Base-by-base conservation (phyloP, 352 stramenopile genomes). In the Pythium insidiosum region DNA sequence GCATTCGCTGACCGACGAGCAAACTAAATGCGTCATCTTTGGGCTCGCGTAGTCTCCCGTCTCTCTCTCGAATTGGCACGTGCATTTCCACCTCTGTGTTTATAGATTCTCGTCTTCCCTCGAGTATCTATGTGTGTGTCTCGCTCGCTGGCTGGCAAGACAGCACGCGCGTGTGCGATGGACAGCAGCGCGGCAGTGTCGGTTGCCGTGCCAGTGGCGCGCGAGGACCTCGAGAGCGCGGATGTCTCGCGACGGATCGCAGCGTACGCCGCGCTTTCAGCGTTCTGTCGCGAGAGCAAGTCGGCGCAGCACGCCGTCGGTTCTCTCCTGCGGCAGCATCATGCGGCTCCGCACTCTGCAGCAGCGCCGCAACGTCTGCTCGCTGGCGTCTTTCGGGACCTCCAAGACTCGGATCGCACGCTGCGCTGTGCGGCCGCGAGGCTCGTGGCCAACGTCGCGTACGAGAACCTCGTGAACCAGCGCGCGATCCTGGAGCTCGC, bases 401-500 rank as follows among this genome's bases (percentile, higher is more conserved):
- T 85, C 6, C 38, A 47, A 5, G 58, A 58, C 2, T 55, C 39
- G 0, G 69, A 85, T 48, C 53, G 61, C 29, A 69, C 67, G 23
- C 36, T 82, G 20, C 63, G 73, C 1, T 53, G 77, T 30, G 65
- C 62, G 1, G 55, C 69, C 1, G 53, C 69, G 23, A 64, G 73
- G 0, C 50, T 83, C 15, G 26, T 85, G 18, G 79, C 69, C n/a
- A 57, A 70, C 7, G 57, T 70, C 38, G 54, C 58, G 38, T 73
- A 79, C 43, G 69, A 85, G 43, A 82, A 65, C 26, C 37, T 68
- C 18, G 30, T 61, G 4, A 67, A 68, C 33, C 64, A 74, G 34
- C 53, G 68, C 23, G 43, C 50, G 19, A 48, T 74, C 10, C 46
- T 58, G 24, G 58, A 66, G 34, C 31, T 53, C 12, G 20, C 47